Conservation (phyloP, 2,329 filamentous ascomycete genomes). For the Phaeosphaeriaceae sp. region DNA sequence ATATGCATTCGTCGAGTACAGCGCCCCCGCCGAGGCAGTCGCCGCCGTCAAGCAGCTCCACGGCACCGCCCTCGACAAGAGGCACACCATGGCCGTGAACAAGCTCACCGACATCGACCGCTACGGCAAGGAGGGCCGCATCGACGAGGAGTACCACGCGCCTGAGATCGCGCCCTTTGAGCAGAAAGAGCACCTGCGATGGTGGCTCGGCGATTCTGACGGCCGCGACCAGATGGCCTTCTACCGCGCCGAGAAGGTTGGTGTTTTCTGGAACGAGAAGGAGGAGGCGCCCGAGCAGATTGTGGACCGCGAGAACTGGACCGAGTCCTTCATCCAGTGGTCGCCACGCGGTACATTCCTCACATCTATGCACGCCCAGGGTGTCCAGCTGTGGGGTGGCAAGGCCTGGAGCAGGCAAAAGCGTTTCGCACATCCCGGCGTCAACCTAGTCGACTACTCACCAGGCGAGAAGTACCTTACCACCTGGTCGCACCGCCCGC, state of each 20-base stretch:
- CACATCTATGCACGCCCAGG: conserved; percentile 92
- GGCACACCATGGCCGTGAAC: conserved; percentile 93
- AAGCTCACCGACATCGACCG: conserved; percentile 98
- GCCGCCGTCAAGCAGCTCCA: conserved; percentile 90
- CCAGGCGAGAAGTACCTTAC: conserved; percentile 91
- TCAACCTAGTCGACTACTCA: conserved; percentile 96
- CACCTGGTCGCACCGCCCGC: conserved; percentile 95
- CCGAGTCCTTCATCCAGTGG: conserved; percentile 97
- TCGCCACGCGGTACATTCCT: conserved; percentile 93
- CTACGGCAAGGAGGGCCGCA: conserved; percentile 89
- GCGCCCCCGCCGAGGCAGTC: conserved; percentile 85
- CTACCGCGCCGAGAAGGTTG: conserved; percentile 89
- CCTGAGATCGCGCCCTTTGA: conserved; percentile 84
- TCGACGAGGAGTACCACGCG: conserved; percentile 87
- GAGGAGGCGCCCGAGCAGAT: conserved; percentile 86
- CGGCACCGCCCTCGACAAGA: conserved; percentile 90
- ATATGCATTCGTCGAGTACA: conserved; percentile 97
- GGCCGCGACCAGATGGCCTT: conserved; percentile 95
- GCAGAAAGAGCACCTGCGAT: conserved; percentile 93
- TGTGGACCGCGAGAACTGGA: conserved; percentile 95
- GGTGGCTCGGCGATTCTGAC: conserved; percentile 87
- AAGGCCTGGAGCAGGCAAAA: conserved; percentile 87
- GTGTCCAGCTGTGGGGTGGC: conserved; percentile 97
- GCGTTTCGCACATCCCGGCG: conserved; percentile 92
- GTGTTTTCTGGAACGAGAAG: conserved; percentile 98